These are phyloP conservation scores for Aureobasidium uvarum DNA, from an alignment of 2,329 filamentous ascomycete species.

Conservation along the genomic window DNA sequence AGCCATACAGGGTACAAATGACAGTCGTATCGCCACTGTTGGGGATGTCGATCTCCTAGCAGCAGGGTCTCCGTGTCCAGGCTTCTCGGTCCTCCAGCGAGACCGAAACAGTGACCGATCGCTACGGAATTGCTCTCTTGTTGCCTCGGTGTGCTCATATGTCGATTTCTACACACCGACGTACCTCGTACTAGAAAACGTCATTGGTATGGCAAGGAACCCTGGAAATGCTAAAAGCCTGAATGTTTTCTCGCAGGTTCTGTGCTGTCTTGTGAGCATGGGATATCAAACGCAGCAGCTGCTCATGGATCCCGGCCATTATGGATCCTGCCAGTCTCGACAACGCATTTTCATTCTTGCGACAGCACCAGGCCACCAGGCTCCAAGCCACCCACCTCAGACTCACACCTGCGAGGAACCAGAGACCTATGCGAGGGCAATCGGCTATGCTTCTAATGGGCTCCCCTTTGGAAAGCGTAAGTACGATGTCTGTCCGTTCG, in stretches of 20 bases:
- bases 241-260: slow-evolving; percentile 70
- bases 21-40: slow-evolving; percentile 52
- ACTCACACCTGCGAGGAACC: slow-evolving; percentile 54
- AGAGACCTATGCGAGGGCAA: slow-evolving; percentile 41
- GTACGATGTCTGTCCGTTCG: slow-evolving; percentile 58
- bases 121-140: slow-evolving; percentile 69
- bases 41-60: slow-evolving; percentile 68
- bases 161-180: slow-evolving; percentile 71
- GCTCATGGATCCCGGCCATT: slow-evolving; percentile 66
- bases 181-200: slow-evolving; percentile 78
- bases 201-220: slow-evolving; percentile 60
- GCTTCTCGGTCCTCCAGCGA: slow-evolving; percentile 65
- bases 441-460: slow-evolving; percentile 62
- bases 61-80: slow-evolving; percentile 74
- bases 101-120: slow-evolving; percentile 57
- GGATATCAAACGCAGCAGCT: slow-evolving; percentile 73
- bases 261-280: slow-evolving; percentile 70
- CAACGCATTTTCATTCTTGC: slow-evolving; percentile 69
- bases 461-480: slow-evolving; percentile 58
- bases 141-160: slow-evolving; percentile 72
- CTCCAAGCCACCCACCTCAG: slow-evolving; percentile 56
- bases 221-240: slow-evolving; percentile 43
- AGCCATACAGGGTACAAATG: slow-evolving; percentile 54
- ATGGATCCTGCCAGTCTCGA: slow-evolving; percentile 64
- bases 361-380: slow-evolving; percentile 62